Conservation (phyloP, 1,284 basidiomycete species). For the Leccinum griseonigrum region DNA sequence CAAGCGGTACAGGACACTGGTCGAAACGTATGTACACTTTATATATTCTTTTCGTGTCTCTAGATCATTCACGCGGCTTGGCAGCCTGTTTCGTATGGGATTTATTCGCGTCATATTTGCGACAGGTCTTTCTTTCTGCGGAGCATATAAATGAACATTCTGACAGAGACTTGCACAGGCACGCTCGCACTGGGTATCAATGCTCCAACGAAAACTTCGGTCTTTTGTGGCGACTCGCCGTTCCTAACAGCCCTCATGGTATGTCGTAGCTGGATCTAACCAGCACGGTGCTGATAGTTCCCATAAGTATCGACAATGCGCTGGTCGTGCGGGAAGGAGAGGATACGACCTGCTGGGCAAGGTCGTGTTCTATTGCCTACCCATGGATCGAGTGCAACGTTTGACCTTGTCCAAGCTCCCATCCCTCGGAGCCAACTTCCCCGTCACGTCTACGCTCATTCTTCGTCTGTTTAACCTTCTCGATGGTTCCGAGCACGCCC, state of each 20-base stretch:
- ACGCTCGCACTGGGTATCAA: conserved; percentile 74
- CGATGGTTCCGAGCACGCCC: conserved; percentile 53
- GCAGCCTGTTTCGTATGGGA: conserved; percentile 57
- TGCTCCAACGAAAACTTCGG: conserved; percentile 62
- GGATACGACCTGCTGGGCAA: conserved; percentile 69
- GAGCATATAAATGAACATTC: background rate
- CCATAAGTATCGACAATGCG: conserved; percentile 64
- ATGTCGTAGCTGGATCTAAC: conserved; percentile 12
- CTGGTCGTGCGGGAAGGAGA: conserved; percentile 66
- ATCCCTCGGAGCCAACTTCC: conserved; percentile 60
- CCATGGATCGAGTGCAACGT: conserved; percentile 60
- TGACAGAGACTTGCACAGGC: conserved; percentile 33
- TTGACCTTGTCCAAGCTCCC: conserved; percentile 63
- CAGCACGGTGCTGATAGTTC: conserved; percentile 1
- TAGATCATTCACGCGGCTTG: background rate
- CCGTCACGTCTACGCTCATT: conserved; percentile 61
- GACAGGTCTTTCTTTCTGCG: conserved; percentile 42
- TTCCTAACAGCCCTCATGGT: conserved; percentile 64
- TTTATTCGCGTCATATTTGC: conserved; percentile 64
- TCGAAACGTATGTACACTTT: conserved; percentile 49
- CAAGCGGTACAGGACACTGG: conserved; percentile 53
- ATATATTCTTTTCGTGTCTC: background rate
- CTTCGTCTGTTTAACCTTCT: conserved; percentile 65
- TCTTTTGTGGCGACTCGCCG: conserved; percentile 69
- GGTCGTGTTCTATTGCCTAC: conserved; percentile 67